A percentile compares a stretch with the other conserved stretches of the same genome.
Conservation (phyloP, 2,329 filamentous ascomycete species). For the Sodiomyces alkalinus region DNA sequence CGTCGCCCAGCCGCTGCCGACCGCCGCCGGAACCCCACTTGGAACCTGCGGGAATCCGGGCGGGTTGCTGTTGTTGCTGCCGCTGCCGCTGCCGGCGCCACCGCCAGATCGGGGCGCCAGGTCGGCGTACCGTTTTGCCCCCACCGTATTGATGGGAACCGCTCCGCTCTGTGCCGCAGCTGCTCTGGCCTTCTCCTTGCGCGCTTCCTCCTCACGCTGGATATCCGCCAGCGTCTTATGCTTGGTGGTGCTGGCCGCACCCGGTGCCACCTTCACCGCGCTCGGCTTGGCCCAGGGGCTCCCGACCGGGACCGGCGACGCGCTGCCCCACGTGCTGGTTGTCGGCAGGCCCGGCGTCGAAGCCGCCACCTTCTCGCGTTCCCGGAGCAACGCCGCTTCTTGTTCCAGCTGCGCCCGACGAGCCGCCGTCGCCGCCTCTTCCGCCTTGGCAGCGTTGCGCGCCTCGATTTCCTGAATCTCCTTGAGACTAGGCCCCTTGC, state of each 20-base stretch:
- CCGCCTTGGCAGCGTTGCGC: constrained; percentile 76
- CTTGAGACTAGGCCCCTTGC: constrained; percentile 81
- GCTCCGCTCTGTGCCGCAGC: constrained; percentile 31
- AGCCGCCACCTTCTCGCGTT: constrained; percentile 42
- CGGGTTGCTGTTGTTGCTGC: constrained; percentile 4
- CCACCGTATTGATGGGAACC: constrained; percentile 21
- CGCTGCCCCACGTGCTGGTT: constrained; percentile 76
- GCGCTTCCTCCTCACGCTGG: constrained; percentile 84
- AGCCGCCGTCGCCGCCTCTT: constrained; percentile 63
- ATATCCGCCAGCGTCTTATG: constrained; percentile 95
- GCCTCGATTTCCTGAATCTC: constrained; percentile 96
- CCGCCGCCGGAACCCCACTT: constrained; percentile 27
- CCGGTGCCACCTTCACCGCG: constrained; percentile 23
- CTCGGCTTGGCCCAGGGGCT: constrained; percentile 55
- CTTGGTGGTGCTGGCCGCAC: constrained; percentile 18
- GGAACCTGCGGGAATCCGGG: constrained; percentile 21
- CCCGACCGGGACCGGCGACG: constrained; percentile 49
- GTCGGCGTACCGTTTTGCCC: constrained; percentile 85
- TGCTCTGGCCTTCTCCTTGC: constrained; percentile 62
- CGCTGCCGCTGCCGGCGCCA: too few species aligned
- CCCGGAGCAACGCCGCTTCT: constrained; percentile 46
- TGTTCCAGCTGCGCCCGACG: constrained; percentile 69
- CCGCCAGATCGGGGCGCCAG: constrained; percentile 59
- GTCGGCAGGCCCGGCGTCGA: constrained; percentile 71
- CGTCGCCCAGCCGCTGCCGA: constrained; percentile 68